phyloP scores from a whole-genome alignment of 2,329 filamentous ascomycete genomes.

The Sclerotinia trifoliorum region DNA sequence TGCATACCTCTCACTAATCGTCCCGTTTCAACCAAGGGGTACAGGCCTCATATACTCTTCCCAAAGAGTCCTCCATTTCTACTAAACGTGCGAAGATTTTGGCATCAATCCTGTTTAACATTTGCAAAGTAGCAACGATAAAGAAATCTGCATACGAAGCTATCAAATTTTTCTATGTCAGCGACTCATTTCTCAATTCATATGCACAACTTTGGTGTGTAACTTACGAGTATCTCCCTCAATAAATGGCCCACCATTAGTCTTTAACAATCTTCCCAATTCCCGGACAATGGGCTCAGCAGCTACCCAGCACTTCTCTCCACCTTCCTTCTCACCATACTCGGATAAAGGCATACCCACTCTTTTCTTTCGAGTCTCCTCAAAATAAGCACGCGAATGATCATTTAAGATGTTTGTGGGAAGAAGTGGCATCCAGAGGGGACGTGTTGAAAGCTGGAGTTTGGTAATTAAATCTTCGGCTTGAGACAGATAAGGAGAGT shows the following conservation, averaged over 20 bases:
- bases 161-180: conserved; percentile 11
- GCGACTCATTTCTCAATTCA: not conserved
- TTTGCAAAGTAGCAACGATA: conserved; percentile 51
- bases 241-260: conserved; percentile 58
- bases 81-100: conserved; percentile 44
- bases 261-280: conserved; percentile 41
- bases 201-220: not conserved
- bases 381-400: conserved; percentile 54
- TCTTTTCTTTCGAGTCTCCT: conserved; percentile 48
- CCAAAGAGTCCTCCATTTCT: conserved; percentile 34
- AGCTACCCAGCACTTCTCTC: conserved; percentile 50
- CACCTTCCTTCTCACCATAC: conserved; percentile 48
- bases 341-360: conserved; percentile 56
- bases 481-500: conserved; percentile 50
- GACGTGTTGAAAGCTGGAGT: conserved; percentile 40
- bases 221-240: conserved; percentile 48
- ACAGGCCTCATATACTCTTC: conserved; percentile 29
- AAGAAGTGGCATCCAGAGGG: conserved; percentile 50
- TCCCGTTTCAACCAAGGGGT: conserved; percentile 33
- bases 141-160: conserved; percentile 59
- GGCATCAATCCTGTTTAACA: conserved; percentile 43
- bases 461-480: conserved; percentile 45
- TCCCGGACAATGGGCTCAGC: conserved; percentile 50
- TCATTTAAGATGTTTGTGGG: conserved; percentile 52
- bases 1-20: conserved; percentile 26